Evolutionary conservation across 805 yeast species (phyloP).

Genomic region (Ascoidea asiatica): DNA sequence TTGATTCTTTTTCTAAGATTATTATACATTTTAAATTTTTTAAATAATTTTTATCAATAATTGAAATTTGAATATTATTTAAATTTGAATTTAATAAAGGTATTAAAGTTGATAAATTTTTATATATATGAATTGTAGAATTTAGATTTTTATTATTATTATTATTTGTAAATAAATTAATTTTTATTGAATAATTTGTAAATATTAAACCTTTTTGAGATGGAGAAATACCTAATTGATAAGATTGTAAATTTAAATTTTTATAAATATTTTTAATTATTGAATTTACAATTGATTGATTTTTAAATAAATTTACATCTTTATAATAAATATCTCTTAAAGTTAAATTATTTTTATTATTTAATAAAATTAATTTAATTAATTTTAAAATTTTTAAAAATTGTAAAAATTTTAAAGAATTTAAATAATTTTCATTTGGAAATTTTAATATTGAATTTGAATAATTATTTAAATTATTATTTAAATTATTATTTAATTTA

Average conservation of each 20-base stretch:
- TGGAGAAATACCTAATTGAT: conserved; percentile 33
- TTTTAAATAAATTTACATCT: conserved; percentile 38
- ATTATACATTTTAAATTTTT: too few relatives aligned
- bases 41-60: too few relatives aligned
- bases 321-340: conserved; percentile 50
- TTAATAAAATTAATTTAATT: conserved; percentile 8
- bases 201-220: conserved; percentile 43
- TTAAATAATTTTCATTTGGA: neutral
- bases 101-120: neutral
- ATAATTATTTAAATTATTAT: too few relatives aligned
- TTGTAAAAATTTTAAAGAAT: neutral
- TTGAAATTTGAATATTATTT: too few relatives aligned
- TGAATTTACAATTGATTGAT: conserved; percentile 29
- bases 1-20: neutral
- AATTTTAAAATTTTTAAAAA: conserved; percentile 6
- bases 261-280: conserved; percentile 25
- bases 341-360: conserved; percentile 15
- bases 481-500: too few relatives aligned
- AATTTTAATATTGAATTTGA: neutral
- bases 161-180: neutral
- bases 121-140: too few relatives aligned
- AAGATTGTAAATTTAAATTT: conserved; percentile 25
- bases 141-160: neutral
- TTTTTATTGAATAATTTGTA: neutral
- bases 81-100: neutral